Evolutionary conservation across 192 early-diverging fungal genomes (phyloP).

Genomic region (Funneliformis mosseae): DNA sequence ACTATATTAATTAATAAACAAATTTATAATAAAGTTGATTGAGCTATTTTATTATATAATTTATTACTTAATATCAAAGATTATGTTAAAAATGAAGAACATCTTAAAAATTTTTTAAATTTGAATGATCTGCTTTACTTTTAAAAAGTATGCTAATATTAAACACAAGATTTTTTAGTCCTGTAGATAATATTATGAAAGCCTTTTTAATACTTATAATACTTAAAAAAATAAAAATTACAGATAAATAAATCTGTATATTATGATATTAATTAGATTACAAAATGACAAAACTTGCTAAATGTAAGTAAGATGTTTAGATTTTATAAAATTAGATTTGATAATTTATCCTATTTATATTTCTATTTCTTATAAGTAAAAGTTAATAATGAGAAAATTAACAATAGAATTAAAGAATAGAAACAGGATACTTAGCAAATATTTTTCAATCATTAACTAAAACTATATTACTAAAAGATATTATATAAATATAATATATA

Average conservation of each 20-base stretch:
- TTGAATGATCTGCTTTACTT: background rate
- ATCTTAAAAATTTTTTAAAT: background rate
- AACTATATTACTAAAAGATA: background rate
- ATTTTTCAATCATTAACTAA: background rate
- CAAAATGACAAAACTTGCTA: background rate
- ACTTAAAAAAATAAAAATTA: background rate
- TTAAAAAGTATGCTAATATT: too few species aligned
- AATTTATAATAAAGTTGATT: background rate
- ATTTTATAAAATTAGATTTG: too few species aligned
- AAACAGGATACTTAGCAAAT: background rate
- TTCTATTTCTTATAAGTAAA: background rate
- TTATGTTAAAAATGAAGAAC: background rate
- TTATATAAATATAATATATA: background rate
- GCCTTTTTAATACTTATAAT: background rate
- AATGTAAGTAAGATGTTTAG: background rate
- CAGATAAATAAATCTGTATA: background rate
- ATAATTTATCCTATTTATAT: too few species aligned
- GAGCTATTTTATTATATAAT: background rate
- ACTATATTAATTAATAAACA: background rate
- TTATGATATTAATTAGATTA: background rate
- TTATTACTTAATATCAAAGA: background rate
- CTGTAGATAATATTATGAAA: background rate
- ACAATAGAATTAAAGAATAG: background rate
- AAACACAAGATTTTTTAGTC: too few species aligned
- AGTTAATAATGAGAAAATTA: background rate